These are phyloP conservation scores for Calamus simplicifolius DNA, from an alignment of 176 grass and related monocot species.

Conservation along the genomic window DNA sequence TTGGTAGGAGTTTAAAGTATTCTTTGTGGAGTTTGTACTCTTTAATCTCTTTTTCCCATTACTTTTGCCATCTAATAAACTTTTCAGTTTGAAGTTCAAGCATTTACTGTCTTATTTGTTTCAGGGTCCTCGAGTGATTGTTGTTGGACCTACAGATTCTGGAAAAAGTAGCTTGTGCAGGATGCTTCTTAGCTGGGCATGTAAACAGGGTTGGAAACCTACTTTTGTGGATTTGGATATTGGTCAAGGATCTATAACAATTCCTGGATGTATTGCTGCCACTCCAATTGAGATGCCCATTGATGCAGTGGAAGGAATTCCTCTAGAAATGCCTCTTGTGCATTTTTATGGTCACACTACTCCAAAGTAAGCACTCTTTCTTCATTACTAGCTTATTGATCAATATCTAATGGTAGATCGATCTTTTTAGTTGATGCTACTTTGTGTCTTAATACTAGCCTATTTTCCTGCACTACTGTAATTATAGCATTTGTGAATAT, in stretches of 20 bases:
- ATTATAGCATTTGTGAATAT: conserved; percentile 1
- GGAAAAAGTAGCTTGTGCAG: conserved; percentile 86
- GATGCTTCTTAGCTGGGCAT: conserved; percentile 91
- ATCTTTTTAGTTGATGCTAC: neutral
- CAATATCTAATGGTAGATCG: too few species aligned
- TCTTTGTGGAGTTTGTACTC: neutral
- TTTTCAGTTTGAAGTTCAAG: neutral
- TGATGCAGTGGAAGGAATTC: conserved; percentile 85
- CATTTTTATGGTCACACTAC: conserved; percentile 81
- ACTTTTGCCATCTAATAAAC: neutral
- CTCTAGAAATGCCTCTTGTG: conserved; percentile 89
- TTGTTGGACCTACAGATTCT: conserved; percentile 82
- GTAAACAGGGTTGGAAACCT: conserved; percentile 79
- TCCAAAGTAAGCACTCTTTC: conserved; percentile 40
- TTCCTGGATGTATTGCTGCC: conserved; percentile 82
- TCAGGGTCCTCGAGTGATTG: conserved; percentile 86
- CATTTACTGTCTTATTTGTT: conserved; percentile 7
- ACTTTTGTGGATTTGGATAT: conserved; percentile 93
- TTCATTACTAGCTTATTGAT: too few species aligned
- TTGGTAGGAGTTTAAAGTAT: too few species aligned
- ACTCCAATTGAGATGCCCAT: conserved; percentile 94
- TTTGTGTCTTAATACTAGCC: neutral
- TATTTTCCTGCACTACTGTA: too few species aligned
- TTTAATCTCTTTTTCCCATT: neutral
- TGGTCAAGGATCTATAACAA: conserved; percentile 83